A percentile compares a stretch with the other conserved stretches of the same genome.
Evolutionary conservation across 768 basidiomycete genomes (phyloP).

Genomic region (Lactarius psammicola): DNA sequence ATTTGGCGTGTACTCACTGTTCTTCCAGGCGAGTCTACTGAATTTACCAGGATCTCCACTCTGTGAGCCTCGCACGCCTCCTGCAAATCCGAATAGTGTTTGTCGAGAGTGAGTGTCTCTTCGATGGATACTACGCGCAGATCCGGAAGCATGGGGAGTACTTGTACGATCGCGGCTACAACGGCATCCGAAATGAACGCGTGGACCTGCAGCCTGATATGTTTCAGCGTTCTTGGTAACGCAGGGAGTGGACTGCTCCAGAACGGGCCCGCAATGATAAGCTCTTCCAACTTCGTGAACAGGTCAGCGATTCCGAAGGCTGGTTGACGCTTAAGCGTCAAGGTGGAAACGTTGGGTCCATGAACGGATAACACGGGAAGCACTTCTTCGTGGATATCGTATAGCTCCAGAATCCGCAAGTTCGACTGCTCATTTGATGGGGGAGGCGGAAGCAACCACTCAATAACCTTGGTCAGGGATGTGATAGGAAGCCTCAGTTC

Average conservation of each 20-base stretch:
- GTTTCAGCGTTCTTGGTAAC: constrained; percentile 13
- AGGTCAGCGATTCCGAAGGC: constrained; percentile 13
- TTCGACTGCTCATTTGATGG: neutral
- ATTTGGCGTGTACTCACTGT: neutral
- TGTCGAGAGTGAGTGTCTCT: constrained; percentile 11
- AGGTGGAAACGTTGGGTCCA: constrained; percentile 6
- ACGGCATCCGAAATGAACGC: constrained; percentile 17
- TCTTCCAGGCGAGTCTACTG: neutral
- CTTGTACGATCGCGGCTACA: constrained; percentile 6
- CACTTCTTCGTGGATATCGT: constrained; percentile 12
- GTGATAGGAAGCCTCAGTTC: constrained; percentile 25
- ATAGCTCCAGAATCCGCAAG: constrained; percentile 17
- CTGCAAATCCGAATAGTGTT: constrained; percentile 9
- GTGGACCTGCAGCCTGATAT: constrained; percentile 23
- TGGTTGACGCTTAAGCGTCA: constrained; percentile 22
- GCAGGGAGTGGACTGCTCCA: constrained; percentile 19
- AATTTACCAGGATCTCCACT: constrained; percentile 13
- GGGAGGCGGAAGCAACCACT: constrained; percentile 19
- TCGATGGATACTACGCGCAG: constrained; percentile 14
- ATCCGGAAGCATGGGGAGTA: constrained; percentile 1
- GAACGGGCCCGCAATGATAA: constrained; percentile 20
- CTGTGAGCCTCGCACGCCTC: constrained; percentile 6
- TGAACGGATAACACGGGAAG: neutral
- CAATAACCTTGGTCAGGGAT: constrained; percentile 9
- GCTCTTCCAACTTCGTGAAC: constrained; percentile 16